Percentiles rank a stretch among this genome's conserved stretches.
These are phyloP conservation scores for Cocos nucifera DNA, from an alignment of 176 grass and related monocot genomes.

Conservation along the genomic window DNA sequence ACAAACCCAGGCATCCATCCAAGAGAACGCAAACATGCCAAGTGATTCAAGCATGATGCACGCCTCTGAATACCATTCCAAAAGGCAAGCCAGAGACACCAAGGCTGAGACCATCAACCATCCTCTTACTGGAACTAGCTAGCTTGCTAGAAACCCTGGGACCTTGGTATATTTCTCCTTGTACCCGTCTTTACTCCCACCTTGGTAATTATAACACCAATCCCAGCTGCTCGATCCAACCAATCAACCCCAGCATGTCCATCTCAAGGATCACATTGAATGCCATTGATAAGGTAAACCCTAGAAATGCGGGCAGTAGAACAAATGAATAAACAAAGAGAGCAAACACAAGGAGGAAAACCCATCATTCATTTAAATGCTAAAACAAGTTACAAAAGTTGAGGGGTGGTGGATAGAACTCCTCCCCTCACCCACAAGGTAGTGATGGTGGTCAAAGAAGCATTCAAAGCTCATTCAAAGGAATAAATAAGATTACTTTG, in stretches of 20 bases:
- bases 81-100: neutral
- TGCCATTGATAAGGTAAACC: constrained; percentile 2
- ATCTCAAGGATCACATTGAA: neutral
- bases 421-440: neutral
- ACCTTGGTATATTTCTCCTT: neutral
- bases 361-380: neutral
- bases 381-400: neutral
- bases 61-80: neutral
- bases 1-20: neutral
- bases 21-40: neutral
- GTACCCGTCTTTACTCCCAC: neutral
- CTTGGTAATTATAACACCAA: neutral
- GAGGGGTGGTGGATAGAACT: neutral
- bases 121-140: too few species aligned
- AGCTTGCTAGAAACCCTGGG: too few species aligned
- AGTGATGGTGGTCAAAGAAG: neutral
- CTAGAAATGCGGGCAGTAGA: neutral
- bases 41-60: neutral
- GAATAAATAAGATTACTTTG: constrained; percentile 3
- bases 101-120: too few species aligned
- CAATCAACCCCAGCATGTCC: neutral
- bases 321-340: neutral
- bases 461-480: constrained; percentile 1
- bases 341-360: neutral
- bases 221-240: neutral